Conservation (phyloP, 352 stramenopile genomes). For the Globisporangium acanthophoron region DNA sequence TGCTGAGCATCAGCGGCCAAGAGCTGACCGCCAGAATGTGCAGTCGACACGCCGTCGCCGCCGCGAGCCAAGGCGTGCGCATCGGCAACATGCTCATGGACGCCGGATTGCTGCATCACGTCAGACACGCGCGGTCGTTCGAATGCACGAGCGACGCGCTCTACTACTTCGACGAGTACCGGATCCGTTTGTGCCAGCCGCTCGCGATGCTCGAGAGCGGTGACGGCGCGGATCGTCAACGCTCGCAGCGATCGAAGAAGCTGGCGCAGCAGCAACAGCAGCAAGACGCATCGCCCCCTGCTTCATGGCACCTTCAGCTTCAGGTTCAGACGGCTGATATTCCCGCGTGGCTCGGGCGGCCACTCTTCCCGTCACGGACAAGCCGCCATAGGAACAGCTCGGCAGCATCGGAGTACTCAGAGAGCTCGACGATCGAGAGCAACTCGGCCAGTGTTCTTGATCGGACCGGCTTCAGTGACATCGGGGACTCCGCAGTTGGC, state of each 20-base stretch:
- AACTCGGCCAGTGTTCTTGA: not conserved
- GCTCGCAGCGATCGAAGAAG: not conserved
- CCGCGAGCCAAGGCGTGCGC: constrained; percentile 20
- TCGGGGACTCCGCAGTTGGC: too few relatives aligned
- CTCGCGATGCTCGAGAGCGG: constrained; percentile 6
- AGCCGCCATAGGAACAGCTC: not conserved
- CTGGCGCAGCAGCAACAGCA: not conserved
- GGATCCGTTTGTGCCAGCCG: constrained; percentile 15
- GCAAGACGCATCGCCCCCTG: not conserved
- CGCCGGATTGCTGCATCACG: constrained; percentile 34
- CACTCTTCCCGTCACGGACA: not conserved
- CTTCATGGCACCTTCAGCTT: not conserved
- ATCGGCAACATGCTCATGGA: constrained; percentile 48
- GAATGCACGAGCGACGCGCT: constrained; percentile 4
- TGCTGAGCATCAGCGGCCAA: not conserved
- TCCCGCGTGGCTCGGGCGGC: not conserved
- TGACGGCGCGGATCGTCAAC: not conserved
- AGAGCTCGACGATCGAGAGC: not conserved
- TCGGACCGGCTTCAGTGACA: not conserved
- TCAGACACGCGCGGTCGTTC: constrained; percentile 20
- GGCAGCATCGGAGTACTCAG: not conserved
- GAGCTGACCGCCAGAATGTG: constrained; percentile 4
- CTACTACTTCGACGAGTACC: constrained; percentile 23
- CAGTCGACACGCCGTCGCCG: constrained; percentile 15
- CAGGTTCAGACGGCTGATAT: not conserved